A percentile compares a stretch with the other conserved stretches of the same genome.
These are phyloP conservation scores for Leccinum disarticulatum DNA, from an alignment of 768 basidiomycete species.

Conservation along the genomic window DNA sequence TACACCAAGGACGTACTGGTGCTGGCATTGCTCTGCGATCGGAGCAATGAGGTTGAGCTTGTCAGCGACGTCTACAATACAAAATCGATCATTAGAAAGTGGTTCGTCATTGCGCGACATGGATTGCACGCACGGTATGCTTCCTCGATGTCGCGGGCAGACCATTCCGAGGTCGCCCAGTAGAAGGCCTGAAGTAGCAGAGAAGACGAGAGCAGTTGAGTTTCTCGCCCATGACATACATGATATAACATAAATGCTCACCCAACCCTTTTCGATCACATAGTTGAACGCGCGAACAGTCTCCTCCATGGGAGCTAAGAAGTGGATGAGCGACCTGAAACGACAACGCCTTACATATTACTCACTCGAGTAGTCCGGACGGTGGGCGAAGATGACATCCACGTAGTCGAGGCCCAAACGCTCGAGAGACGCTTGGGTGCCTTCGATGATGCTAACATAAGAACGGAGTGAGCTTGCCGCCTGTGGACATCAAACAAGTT, in stretches of 20 bases:
- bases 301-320: conserved; percentile 50
- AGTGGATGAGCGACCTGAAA: neutral
- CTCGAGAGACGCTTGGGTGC: conserved; percentile 47
- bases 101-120: neutral
- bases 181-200: conserved; percentile 34
- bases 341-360: neutral
- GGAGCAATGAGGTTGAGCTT: conserved; percentile 50
- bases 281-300: conserved; percentile 58
- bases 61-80: conserved; percentile 44
- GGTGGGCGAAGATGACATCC: conserved; percentile 50
- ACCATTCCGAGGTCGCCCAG: conserved; percentile 55
- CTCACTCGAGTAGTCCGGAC: conserved; percentile 36
- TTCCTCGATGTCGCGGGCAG: too few relatives aligned
- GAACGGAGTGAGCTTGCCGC: neutral
- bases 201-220: neutral
- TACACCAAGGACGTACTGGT: conserved; percentile 32
- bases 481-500: neutral
- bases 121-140: conserved; percentile 33
- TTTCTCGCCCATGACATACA: neutral
- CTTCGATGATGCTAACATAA: conserved; percentile 52
- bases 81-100: neutral
- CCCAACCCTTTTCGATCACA: conserved; percentile 51
- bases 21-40: conserved; percentile 52
- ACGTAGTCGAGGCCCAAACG: conserved; percentile 56
- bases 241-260: conserved; percentile 6